A percentile compares a stretch with the other conserved stretches of the same genome.
Evolutionary conservation across 176 grass and related monocot genomes (phyloP).

Genomic region (Urochloa ruziziensis): DNA sequence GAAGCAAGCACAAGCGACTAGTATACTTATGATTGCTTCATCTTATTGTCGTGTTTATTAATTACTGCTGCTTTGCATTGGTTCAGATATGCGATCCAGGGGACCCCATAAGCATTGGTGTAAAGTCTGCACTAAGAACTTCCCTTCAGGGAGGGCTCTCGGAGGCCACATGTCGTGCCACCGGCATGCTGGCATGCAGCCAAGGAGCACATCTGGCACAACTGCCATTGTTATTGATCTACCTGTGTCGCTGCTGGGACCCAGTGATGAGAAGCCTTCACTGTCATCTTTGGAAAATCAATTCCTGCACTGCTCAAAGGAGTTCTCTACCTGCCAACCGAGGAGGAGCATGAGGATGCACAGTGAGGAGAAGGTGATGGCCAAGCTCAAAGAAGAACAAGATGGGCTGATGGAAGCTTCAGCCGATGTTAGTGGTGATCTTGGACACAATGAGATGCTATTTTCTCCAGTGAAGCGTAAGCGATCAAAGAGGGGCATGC

Average conservation of each 20-base stretch:
- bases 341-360: slow-evolving; percentile 1
- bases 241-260: slow-evolving; percentile 11
- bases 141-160: slow-evolving; percentile 44
- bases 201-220: slow-evolving; percentile 12
- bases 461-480: slow-evolving; percentile 32
- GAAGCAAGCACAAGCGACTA: neutral
- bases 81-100: slow-evolving; percentile 23
- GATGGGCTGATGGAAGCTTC: neutral
- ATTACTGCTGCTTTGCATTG: neutral
- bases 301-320: slow-evolving; percentile 28
- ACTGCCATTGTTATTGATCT: neutral
- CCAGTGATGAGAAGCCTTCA: slow-evolving; percentile 15
- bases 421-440: neutral
- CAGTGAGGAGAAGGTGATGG: neutral
- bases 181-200: neutral
- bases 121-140: slow-evolving; percentile 38
- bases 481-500: slow-evolving; percentile 20
- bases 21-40: slow-evolving; percentile 2
- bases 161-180: slow-evolving; percentile 65
- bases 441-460: neutral
- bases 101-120: slow-evolving; percentile 35
- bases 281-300: neutral
- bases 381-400: slow-evolving; percentile 21
- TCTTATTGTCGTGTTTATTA: slow-evolving; percentile 14
- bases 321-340: slow-evolving; percentile 23